Percentiles rank a stretch among this genome's conserved stretches.
These are phyloP conservation scores for Metarhizium robertsii DNA, from an alignment of 2,329 filamentous ascomycete species.

Conservation along the genomic window DNA sequence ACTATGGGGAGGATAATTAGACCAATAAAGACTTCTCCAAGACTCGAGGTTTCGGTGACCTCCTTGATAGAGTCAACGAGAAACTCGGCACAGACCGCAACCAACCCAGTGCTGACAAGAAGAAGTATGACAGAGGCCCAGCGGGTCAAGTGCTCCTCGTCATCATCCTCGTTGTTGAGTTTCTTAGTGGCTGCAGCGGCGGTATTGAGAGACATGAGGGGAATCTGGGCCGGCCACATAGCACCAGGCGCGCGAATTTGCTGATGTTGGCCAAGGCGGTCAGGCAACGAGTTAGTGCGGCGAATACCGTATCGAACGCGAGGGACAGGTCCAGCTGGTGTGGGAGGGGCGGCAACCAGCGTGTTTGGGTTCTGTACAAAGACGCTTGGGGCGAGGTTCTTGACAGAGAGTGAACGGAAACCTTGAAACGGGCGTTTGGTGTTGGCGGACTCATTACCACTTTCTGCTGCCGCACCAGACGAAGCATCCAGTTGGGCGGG, in stretches of 20 bases:
- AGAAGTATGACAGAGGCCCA: slow-evolving; percentile 51
- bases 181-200: slow-evolving; percentile 17
- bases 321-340: slow-evolving; percentile 38
- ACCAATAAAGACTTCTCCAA: slow-evolving; percentile 61
- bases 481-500: slow-evolving; percentile 14
- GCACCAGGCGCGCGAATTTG: slow-evolving; percentile 38
- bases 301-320: slow-evolving; percentile 56
- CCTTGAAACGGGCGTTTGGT: slow-evolving; percentile 36
- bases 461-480: slow-evolving; percentile 16
- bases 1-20: slow-evolving; percentile 65
- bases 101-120: slow-evolving; percentile 53
- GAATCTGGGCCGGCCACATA: slow-evolving; percentile 38
- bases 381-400: slow-evolving; percentile 61
- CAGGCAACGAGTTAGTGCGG: slow-evolving; percentile 65
- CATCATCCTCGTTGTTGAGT: slow-evolving; percentile 24
- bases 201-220: slow-evolving; percentile 26
- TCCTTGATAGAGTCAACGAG: slow-evolving; percentile 59
- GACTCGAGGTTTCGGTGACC: slow-evolving; percentile 43
- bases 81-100: slow-evolving; percentile 61
- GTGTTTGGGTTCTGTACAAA: slow-evolving; percentile 42
- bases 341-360: slow-evolving; percentile 12
- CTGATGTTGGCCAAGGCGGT: slow-evolving; percentile 44
- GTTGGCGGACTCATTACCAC: slow-evolving; percentile 13
- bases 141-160: slow-evolving; percentile 42
- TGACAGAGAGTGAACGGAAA: slow-evolving; percentile 52